These are phyloP conservation scores for Fraxinus anomala DNA, from an alignment of 257 asterid genomes.

Conservation along the genomic window DNA sequence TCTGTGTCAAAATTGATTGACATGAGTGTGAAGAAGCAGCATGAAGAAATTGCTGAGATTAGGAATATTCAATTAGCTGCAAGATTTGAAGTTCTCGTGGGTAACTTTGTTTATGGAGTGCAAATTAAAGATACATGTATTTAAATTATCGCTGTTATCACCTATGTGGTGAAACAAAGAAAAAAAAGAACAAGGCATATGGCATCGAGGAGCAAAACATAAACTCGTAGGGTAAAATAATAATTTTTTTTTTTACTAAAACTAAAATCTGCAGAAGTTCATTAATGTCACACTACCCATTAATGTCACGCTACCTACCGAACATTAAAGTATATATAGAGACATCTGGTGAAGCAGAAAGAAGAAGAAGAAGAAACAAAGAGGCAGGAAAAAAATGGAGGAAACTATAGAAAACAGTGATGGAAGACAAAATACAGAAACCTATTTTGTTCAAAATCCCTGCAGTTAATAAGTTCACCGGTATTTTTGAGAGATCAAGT, in stretches of 20 bases:
- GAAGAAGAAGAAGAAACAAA: not conserved
- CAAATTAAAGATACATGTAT: not conserved
- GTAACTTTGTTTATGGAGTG: not conserved
- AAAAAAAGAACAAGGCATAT: not conserved
- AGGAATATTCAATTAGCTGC: constrained; percentile 71
- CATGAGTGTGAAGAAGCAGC: constrained; percentile 89
- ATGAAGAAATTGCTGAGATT: constrained; percentile 73
- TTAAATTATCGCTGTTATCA: no score
- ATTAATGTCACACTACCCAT: not conserved
- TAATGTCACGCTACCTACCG: not conserved
- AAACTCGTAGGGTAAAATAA: no score
- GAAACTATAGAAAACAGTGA: not conserved
- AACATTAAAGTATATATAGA: not conserved
- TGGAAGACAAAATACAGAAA: not conserved
- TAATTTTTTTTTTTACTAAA: not conserved
- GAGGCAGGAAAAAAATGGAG: not conserved
- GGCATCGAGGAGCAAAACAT: not conserved
- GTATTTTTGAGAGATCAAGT: no score
- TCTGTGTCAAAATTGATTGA: constrained; percentile 79
- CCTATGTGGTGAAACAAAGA: no score
- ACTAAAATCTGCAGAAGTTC: not conserved
- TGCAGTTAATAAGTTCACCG: no score
- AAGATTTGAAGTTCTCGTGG: constrained; percentile 23
- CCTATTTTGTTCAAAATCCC: not conserved
- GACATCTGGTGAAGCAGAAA: not conserved